phyloP scores from a whole-genome alignment of 2,329 filamentous ascomycete species.

The Epichloe hybrida region DNA sequence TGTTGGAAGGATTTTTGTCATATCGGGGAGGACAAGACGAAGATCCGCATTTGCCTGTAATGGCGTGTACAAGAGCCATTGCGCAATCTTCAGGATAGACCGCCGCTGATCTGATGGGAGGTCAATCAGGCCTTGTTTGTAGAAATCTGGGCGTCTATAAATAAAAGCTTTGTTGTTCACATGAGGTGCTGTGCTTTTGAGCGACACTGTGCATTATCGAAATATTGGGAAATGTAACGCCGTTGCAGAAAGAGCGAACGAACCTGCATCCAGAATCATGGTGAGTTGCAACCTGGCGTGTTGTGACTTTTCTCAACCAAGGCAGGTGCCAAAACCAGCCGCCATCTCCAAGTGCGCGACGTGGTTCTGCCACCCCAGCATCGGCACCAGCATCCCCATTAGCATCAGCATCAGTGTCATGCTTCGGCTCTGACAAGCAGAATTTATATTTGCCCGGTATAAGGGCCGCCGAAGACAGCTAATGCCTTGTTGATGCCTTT shows the following conservation, averaged over 20 bases:
- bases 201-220: not conserved
- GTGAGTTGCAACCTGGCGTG: not conserved
- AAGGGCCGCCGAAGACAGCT: not conserved
- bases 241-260: not conserved
- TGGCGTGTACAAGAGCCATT: conserved; percentile 2
- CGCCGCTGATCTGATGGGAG: not conserved
- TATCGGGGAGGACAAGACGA: conserved; percentile 3
- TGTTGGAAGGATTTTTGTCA: not conserved
- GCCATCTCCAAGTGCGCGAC: not conserved
- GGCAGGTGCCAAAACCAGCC: not conserved
- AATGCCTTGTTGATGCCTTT: not conserved
- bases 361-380: not conserved
- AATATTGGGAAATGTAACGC: not conserved
- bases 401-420: conserved; percentile 1
- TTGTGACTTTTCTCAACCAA: not conserved
- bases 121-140: conserved; percentile 1
- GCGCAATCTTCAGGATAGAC: conserved; percentile 2
- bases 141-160: conserved; percentile 2
- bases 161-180: conserved; percentile 6
- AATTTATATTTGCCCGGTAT: not conserved
- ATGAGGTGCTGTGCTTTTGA: not conserved
- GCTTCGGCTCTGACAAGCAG: not conserved
- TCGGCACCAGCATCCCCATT: not conserved
- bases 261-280: not conserved
- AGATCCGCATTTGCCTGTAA: not conserved